These are phyloP conservation scores for Psidium guajava DNA, from an alignment of 345 rosid genomes.

Conservation along the genomic window DNA sequence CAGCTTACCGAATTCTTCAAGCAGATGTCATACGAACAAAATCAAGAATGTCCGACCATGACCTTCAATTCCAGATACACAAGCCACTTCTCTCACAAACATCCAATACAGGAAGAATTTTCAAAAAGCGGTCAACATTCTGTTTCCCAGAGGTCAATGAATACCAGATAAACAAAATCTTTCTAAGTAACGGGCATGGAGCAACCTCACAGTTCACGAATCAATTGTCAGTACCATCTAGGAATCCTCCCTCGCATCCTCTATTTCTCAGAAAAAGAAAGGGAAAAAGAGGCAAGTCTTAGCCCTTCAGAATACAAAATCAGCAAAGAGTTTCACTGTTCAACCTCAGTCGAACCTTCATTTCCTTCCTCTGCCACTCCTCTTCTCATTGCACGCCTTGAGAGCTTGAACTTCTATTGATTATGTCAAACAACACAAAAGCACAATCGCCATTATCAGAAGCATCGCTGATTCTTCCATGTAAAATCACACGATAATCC, in stretches of 20 bases:
- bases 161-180: not conserved
- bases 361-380: constrained; percentile 14
- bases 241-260: not conserved
- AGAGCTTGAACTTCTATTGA: constrained; percentile 44
- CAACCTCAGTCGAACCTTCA: not conserved
- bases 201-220: not conserved
- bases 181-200: not conserved
- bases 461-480: not conserved
- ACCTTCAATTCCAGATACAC: not conserved
- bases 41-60: not conserved
- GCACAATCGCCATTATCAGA: not conserved
- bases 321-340: not conserved
- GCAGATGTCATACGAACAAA: not conserved
- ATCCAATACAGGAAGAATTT: not conserved
- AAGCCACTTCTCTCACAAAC: not conserved
- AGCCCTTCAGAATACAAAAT: not conserved
- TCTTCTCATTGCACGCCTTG: constrained; percentile 46
- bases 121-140: not conserved
- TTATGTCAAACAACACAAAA: constrained; percentile 4
- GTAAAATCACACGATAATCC: not conserved
- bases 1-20: not conserved
- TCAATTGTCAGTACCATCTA: not conserved
- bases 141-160: not conserved
- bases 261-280: too few relatives aligned
- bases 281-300: not conserved